Conservation (phyloP, 1,284 basidiomycete species). For the Vanrija sp. region DNA sequence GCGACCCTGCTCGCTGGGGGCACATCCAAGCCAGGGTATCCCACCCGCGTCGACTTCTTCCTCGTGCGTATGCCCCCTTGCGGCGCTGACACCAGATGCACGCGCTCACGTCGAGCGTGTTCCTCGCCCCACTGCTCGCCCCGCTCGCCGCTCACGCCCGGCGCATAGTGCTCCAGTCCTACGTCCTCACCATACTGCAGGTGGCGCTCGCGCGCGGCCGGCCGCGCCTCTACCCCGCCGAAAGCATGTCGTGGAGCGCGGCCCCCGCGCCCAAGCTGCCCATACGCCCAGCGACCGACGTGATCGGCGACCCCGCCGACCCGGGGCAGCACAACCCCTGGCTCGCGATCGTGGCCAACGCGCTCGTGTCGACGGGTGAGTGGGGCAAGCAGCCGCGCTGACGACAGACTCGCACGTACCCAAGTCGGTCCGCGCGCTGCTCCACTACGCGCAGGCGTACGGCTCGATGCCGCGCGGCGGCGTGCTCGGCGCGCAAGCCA, state of each 20-base stretch:
- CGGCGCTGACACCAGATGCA: conserved; percentile 54
- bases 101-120: conserved; percentile 60
- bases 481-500: conserved; percentile 51
- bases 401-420: conserved; percentile 58
- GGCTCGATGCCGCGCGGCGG: conserved; percentile 52
- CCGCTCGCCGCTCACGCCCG: conserved; percentile 36
- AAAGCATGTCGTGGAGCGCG: conserved; percentile 57
- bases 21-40: conserved; percentile 54
- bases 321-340: conserved; percentile 56
- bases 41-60: conserved; percentile 63
- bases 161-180: conserved; percentile 54
- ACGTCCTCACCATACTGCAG: conserved; percentile 53
- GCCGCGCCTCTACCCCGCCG: conserved; percentile 55
- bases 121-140: conserved; percentile 56
- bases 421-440: conserved; percentile 59
- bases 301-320: conserved; percentile 19
- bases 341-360: conserved; percentile 57
- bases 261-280: conserved; percentile 49
- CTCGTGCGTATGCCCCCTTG: conserved; percentile 39
- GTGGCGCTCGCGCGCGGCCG: conserved; percentile 57
- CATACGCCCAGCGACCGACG: background rate
- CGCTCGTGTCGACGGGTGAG: conserved; percentile 53
- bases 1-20: conserved; percentile 57
- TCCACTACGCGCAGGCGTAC: conserved; percentile 55
- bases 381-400: background rate